A percentile compares a stretch with the other conserved stretches of the same genome.
Conservation (phyloP, 306 rosid genomes). For the Glycine tomentella region DNA sequence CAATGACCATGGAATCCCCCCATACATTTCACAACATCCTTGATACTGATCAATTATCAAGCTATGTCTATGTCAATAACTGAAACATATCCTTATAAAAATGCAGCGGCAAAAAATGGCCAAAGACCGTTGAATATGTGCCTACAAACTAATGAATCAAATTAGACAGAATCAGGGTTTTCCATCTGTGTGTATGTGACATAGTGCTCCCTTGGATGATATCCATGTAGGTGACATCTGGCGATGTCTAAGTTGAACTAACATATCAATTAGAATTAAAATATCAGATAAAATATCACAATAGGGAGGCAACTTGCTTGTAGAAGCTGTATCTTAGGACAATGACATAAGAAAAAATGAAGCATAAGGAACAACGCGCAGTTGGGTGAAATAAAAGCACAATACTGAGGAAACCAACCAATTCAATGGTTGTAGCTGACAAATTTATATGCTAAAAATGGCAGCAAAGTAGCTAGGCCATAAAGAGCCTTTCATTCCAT, state of each 20-base stretch:
- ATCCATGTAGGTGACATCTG: slow-evolving; percentile 27
- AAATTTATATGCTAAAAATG: not conserved
- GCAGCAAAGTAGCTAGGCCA: not conserved
- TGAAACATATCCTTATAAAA: not conserved
- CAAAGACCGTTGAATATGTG: slow-evolving; percentile 28
- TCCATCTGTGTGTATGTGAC: slow-evolving; percentile 11
- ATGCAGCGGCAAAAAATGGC: not conserved
- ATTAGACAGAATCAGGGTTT: slow-evolving; percentile 3
- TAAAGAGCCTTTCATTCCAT: not conserved
- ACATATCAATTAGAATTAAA: not conserved
- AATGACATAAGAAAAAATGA: not conserved
- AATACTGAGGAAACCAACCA: not conserved
- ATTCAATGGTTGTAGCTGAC: not conserved
- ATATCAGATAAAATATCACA: slow-evolving; percentile 9
- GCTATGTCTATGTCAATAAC: not conserved
- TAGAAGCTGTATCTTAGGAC: slow-evolving; percentile 19
- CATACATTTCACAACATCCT: not conserved
- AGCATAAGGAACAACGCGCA: not conserved
- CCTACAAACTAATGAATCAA: not conserved
- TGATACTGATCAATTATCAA: slow-evolving; percentile 8
- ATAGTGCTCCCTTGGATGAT: not conserved
- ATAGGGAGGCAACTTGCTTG: not conserved
- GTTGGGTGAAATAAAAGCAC: not conserved
- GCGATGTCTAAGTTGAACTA: not conserved
- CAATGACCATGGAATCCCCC: not conserved